Evolutionary conservation across 768 basidiomycete species (phyloP), one percentile per base, ranked within the genome.

Genomic region (Nidularia sp.): DNA sequence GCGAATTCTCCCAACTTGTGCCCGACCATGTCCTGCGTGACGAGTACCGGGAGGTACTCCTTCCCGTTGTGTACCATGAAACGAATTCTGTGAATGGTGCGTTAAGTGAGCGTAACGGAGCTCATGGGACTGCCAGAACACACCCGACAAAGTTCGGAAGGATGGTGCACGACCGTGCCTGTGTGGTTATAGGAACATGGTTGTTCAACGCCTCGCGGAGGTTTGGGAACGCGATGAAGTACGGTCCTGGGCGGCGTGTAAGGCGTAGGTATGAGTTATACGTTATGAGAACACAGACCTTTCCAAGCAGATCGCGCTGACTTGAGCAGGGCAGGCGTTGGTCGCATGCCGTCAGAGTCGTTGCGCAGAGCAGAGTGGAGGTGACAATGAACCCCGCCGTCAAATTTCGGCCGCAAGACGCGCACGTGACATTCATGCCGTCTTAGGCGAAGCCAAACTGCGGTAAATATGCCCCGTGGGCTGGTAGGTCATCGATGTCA

Each of bases 21-120:
- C 0, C 96, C 96, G 1, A 99, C 93, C 96, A 98, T 98, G 67
- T 98, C 96, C 66, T 95, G 92, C 3, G 90, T 93, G 57, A 99
- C 78, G 43, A 78, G 70, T 39, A 99, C 87, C 0, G 94, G 94
- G 4, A 86, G 53, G 66, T 93, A 96, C 60, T 91, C 83, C 70
- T 86, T 92, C 34, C 96, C 96, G 58, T 98, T 98, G 70, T 99
- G 94, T 2, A 99, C 92, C 68, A 90, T 72, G 67, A 99, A 98
- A 36, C 85, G 83, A 34, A 95, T 74, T 2, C 93, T 95, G 63
- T 2, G 9, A 45, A 25, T 31, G 7, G 29, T 13, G 6, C 10
- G 48, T 49, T 13, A 12, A n/a, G 39, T 13, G 15, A 10, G 22
- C 4, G 25, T 47, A n/a, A 6, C 5, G 49, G 7, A 31, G 1